phyloP scores from a whole-genome alignment of 1,284 basidiomycete genomes.

The Ustilago shanxiensis region DNA sequence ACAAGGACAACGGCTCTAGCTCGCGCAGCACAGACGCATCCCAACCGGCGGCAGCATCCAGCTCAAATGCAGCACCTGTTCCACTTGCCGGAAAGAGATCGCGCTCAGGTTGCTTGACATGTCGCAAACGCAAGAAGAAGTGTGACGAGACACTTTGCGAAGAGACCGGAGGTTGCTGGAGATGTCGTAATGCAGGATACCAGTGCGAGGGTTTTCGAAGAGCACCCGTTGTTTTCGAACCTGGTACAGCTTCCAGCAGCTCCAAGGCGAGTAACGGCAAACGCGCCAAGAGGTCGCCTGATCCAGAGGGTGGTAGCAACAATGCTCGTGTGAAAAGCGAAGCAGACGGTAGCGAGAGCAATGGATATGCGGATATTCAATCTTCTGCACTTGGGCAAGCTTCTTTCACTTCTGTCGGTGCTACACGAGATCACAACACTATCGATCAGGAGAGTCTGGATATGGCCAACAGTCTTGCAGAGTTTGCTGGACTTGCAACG shows the following conservation, averaged over 20 bases:
- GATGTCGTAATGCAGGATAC: slow-evolving; percentile 51
- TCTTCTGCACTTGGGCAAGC: slow-evolving; percentile 9
- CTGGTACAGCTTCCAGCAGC: slow-evolving; percentile 4
- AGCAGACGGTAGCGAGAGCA: slow-evolving; percentile 1
- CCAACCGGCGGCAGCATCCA: neutral
- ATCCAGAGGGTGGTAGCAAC: neutral
- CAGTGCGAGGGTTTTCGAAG: slow-evolving; percentile 46
- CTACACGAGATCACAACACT: neutral
- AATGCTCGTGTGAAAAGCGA: slow-evolving; percentile 20
- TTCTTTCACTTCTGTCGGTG: slow-evolving; percentile 17
- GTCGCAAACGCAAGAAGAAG: slow-evolving; percentile 50
- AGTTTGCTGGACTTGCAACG: slow-evolving; percentile 40
- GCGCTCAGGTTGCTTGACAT: slow-evolving; percentile 44
- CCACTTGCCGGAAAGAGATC: slow-evolving; percentile 36
- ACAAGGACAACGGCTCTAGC: neutral
- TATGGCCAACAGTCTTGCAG: slow-evolving; percentile 38
- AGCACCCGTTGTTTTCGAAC: slow-evolving; percentile 32
- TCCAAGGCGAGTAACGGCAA: slow-evolving; percentile 16
- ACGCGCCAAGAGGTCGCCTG: slow-evolving; percentile 21
- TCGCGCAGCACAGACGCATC: neutral
- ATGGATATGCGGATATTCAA: slow-evolving; percentile 12
- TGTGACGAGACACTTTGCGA: slow-evolving; percentile 48
- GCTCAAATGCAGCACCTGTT: neutral
- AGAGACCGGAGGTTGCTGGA: slow-evolving; percentile 47
- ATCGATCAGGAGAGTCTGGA: slow-evolving; percentile 21